These are phyloP conservation scores for Thielaviopsis cerberus DNA, from an alignment of 2,329 filamentous ascomycete genomes.

Conservation along the genomic window DNA sequence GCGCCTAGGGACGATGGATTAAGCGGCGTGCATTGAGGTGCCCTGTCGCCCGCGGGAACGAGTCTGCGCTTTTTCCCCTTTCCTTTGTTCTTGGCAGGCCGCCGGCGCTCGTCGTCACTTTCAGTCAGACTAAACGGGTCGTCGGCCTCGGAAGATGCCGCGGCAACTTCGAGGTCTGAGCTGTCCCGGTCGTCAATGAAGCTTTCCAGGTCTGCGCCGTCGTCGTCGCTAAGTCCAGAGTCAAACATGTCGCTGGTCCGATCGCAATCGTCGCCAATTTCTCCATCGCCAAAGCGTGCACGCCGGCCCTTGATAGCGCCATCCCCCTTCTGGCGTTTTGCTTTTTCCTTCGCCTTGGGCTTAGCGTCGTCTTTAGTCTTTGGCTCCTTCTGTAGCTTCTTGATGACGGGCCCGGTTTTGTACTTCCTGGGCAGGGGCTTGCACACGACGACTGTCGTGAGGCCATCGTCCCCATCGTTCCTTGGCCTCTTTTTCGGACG, in stretches of 20 bases:
- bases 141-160: conserved; percentile 5
- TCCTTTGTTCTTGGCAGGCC: not conserved
- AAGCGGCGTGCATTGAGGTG: no score
- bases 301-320: not conserved
- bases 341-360: not conserved
- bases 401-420: not conserved
- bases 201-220: conserved; percentile 11
- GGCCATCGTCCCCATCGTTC: not conserved
- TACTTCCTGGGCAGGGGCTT: not conserved
- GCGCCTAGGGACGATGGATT: not conserved
- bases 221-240: conserved; percentile 10
- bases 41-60: not conserved
- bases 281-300: conserved; percentile 4
- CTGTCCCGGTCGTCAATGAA: conserved; percentile 9
- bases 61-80: not conserved
- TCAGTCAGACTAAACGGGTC: conserved; percentile 1
- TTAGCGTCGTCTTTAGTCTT: not conserved
- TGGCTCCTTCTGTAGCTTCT: no score
- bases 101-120: not conserved
- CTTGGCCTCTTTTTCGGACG: not conserved
- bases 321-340: not conserved
- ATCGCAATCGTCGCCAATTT: conserved; percentile 9
- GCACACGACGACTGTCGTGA: not conserved
- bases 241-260: conserved; percentile 10
- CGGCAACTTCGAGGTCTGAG: not conserved